Conservation (phyloP, 257 asterid genomes). For the Przewalskia tangutica region DNA sequence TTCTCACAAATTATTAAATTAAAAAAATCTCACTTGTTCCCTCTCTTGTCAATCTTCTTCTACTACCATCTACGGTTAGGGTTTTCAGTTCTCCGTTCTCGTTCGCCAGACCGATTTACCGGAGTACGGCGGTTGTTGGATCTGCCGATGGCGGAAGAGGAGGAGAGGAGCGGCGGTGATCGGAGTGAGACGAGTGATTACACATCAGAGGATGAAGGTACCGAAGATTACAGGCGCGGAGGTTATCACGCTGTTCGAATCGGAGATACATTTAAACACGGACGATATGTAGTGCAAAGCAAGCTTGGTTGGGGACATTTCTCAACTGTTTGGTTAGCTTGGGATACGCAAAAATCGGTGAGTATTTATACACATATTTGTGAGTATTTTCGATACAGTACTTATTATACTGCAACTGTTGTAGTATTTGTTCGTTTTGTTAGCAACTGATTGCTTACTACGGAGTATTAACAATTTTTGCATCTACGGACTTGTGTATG, state of each 20-base stretch:
- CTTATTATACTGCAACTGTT: background rate
- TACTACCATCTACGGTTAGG: background rate
- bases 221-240: conserved; percentile 89
- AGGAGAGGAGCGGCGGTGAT: conserved; percentile 46
- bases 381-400: background rate
- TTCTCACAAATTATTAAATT: background rate
- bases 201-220: conserved; percentile 95
- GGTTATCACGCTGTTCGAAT: conserved; percentile 92
- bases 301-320: conserved; percentile 99
- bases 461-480: no score
- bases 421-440: no score
- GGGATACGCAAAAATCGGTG: conserved; percentile 72
- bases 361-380: background rate
- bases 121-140: background rate
- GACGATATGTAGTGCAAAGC: conserved; percentile 83
- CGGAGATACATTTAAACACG: conserved; percentile 81
- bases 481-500: no score
- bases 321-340: conserved; percentile 98
- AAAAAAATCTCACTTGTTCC: background rate
- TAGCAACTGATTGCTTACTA: no score
- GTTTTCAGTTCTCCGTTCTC: background rate
- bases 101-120: background rate
- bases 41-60: background rate
- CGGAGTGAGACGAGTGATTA: conserved; percentile 70
- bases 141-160: conserved; percentile 7